Conservation (phyloP, 306 rosid species). For the Nissolia schottii region DNA sequence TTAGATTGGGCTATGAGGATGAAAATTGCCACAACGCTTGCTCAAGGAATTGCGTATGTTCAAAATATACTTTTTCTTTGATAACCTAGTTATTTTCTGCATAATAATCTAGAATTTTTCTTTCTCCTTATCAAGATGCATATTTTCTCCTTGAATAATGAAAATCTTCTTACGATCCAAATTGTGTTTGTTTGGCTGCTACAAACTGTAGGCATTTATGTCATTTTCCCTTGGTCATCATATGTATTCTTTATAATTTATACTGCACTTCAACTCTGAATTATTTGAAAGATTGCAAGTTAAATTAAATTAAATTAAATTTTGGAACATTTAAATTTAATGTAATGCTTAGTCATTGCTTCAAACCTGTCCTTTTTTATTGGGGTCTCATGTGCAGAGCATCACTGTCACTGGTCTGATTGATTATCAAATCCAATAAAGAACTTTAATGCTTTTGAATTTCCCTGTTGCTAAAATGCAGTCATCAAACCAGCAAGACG, state of each 20-base stretch:
- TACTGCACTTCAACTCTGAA: neutral
- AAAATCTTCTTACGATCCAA: neutral
- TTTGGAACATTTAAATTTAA: neutral
- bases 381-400: neutral
- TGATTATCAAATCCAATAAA: neutral
- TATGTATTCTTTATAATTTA: neutral
- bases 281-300: neutral
- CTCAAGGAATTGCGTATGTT: conserved; percentile 98
- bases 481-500: neutral
- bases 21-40: conserved; percentile 88
- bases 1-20: conserved; percentile 95
- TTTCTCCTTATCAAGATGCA: neutral
- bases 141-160: neutral
- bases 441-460: neutral
- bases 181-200: neutral
- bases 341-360: neutral
- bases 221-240: neutral
- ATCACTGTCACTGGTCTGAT: neutral
- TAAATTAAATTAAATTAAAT: conserved; percentile 5
- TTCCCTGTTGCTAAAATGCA: neutral
- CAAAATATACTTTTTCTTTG: conserved; percentile 4
- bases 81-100: neutral
- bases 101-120: neutral
- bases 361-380: neutral
- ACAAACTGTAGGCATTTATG: neutral